Percentiles rank a stretch among this genome's conserved stretches.
phyloP scores from a whole-genome alignment of 352 stramenopile species.

The Phytophthora idaei region DNA sequence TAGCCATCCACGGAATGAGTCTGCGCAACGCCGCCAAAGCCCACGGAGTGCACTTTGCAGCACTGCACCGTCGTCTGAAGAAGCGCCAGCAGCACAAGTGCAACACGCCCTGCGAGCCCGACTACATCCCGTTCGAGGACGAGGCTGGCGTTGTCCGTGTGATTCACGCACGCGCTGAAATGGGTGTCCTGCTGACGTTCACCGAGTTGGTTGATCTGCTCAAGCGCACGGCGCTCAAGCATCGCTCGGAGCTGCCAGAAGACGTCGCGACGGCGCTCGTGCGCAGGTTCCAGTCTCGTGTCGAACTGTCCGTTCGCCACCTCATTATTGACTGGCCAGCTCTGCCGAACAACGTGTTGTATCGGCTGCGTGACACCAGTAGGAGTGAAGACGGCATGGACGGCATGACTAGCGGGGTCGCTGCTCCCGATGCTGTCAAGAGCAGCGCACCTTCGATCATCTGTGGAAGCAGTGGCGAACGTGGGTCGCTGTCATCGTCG shows the following conservation, averaged over 20 bases:
- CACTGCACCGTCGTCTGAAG: slow-evolving; percentile 71
- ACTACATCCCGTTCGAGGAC: slow-evolving; percentile 75
- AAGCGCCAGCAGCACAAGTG: slow-evolving; percentile 60
- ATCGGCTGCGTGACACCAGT: slow-evolving; percentile 33
- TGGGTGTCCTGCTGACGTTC: slow-evolving; percentile 74
- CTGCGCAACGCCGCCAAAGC: slow-evolving; percentile 64
- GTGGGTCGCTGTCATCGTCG: slow-evolving; percentile 32
- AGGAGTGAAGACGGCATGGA: slow-evolving; percentile 16
- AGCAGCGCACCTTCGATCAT: slow-evolving; percentile 17
- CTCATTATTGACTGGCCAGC: slow-evolving; percentile 69
- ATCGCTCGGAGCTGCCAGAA: slow-evolving; percentile 44
- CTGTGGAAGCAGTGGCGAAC: slow-evolving; percentile 21
- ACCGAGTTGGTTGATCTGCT: slow-evolving; percentile 72
- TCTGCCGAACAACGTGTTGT: slow-evolving; percentile 41
- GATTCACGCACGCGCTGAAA: slow-evolving; percentile 68
- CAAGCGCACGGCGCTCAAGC: slow-evolving; percentile 63
- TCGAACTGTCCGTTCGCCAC: slow-evolving; percentile 68
- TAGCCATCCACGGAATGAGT: slow-evolving; percentile 74
- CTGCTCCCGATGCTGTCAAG: slow-evolving; percentile 10
- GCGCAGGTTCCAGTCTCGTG: slow-evolving; percentile 57
- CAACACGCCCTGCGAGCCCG: slow-evolving; percentile 44
- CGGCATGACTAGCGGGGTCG: slow-evolving; percentile 13
- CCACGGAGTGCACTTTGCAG: slow-evolving; percentile 69
- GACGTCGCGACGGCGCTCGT: slow-evolving; percentile 50
- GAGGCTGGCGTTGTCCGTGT: slow-evolving; percentile 73